Evolutionary conservation across 345 rosid species (phyloP), one percentile per base, ranked within the genome.

Genomic region (Murraya paniculata): DNA sequence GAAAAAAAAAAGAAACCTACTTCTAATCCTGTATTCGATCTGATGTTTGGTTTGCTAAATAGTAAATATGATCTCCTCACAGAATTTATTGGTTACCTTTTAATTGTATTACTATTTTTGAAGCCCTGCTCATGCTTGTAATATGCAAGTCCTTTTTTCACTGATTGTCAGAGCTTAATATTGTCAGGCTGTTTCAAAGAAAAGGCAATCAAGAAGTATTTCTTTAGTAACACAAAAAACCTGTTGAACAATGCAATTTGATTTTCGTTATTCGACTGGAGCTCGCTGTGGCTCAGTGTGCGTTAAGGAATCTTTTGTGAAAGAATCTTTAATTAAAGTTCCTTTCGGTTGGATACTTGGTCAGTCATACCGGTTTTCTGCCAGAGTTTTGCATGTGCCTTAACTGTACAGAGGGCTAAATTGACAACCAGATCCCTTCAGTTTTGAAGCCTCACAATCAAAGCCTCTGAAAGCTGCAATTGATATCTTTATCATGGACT

Each of bases 141-240:
- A 36, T 21, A 4, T 28, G 38, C 19, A 38, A 4, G 22, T 74
- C 24, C 5, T 7, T 6, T 38, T 35, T 4, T 84, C 11, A 65
- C 31, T 84, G 38, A 79, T 83, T 28, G 41, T 67, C 56, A 50
- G 55, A 66, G 64, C 59, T 39, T 78, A 64, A 14, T 61, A 14
- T 68, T 84, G 9, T 70, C 85, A 92, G 93, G 89, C 59, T 56
- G 68, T 59, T 58, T 75, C 84, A 35, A 86, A 83, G 87, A 92
- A 84, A 76, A 86, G 88, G 75, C 68, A 76, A 31, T 76, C 83
- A 81, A 76, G 84, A 68, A 86, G 86, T 71, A 81, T 85, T 78
- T 88, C 94, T 45, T 70, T 84, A 64, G 91, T 79, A 38, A 72
- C 81, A 50, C 83, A 67, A 24, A 73, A 69, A 66, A 83, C 81